Percentiles rank a stretch among this genome's conserved stretches.
Conservation (phyloP, 352 stramenopile species). For the Phytophthora pisi region DNA sequence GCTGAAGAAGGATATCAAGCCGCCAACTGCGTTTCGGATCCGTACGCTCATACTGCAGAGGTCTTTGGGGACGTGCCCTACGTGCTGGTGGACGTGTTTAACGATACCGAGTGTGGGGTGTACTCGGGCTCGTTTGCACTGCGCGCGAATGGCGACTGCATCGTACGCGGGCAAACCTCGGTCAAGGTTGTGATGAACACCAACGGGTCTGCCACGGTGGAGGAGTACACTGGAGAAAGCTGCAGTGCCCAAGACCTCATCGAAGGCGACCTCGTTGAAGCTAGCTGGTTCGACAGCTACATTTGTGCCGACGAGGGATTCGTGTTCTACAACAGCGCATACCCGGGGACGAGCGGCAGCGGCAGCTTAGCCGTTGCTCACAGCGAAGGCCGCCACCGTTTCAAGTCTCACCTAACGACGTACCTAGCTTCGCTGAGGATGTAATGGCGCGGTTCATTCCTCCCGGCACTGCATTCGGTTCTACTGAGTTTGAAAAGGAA, state of each 20-base stretch:
- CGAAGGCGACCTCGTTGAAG: background rate
- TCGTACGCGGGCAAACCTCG: background rate
- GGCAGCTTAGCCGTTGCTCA: background rate
- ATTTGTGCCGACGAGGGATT: background rate
- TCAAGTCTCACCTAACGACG: background rate
- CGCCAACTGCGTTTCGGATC: background rate
- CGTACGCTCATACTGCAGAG: background rate
- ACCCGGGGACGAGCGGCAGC: background rate
- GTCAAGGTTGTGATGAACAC: background rate
- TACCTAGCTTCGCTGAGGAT: background rate
- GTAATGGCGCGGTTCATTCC: background rate
- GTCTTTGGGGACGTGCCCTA: background rate
- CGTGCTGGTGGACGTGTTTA: background rate
- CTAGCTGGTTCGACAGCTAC: background rate
- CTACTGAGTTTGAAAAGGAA: background rate
- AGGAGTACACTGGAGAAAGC: background rate
- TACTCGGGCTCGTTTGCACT: background rate
- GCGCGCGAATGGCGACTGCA: background rate
- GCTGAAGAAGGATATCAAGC: background rate
- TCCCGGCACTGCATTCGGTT: background rate
- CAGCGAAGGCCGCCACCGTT: background rate
- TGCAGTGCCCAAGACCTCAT: background rate
- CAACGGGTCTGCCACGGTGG: background rate
- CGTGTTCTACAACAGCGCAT: background rate
- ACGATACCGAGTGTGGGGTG: background rate